Evolutionary conservation across 306 rosid genomes (phyloP).

Genomic region (Betula pendula): DNA sequence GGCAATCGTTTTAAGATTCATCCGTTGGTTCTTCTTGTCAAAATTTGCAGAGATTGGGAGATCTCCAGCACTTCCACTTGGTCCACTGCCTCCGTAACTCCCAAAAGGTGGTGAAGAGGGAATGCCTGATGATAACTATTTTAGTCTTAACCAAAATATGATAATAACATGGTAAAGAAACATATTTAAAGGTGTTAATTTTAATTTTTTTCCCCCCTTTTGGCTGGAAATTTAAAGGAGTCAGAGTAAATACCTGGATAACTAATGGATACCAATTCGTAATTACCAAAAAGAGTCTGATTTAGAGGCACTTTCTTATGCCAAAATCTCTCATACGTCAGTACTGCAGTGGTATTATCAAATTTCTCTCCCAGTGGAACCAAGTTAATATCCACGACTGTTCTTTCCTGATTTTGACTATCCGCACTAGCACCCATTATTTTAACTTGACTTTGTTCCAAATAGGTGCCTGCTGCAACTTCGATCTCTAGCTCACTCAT

Average conservation of each 20-base stretch:
- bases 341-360: slow-evolving; percentile 74
- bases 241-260: slow-evolving; percentile 73
- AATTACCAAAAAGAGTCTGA: slow-evolving; percentile 67
- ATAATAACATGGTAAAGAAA: slow-evolving; percentile 24
- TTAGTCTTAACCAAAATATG: slow-evolving; percentile 42
- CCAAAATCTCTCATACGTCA: slow-evolving; percentile 66
- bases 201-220: not conserved
- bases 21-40: slow-evolving; percentile 51
- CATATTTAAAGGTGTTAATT: not conserved
- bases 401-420: slow-evolving; percentile 67
- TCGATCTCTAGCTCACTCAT: slow-evolving; percentile 83
- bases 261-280: slow-evolving; percentile 54
- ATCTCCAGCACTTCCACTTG: slow-evolving; percentile 40
- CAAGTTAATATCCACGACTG: slow-evolving; percentile 75
- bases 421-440: slow-evolving; percentile 95
- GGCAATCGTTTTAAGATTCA: slow-evolving; percentile 58
- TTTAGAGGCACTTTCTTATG: slow-evolving; percentile 78
- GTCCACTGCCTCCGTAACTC: slow-evolving; percentile 43
- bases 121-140: slow-evolving; percentile 58
- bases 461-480: slow-evolving; percentile 79
- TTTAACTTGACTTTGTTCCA: slow-evolving; percentile 90
- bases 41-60: slow-evolving; percentile 67
- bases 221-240: not conserved
- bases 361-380: slow-evolving; percentile 91
- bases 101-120: slow-evolving; percentile 62